Evolutionary conservation across 139 green algal genomes (phyloP).

Genomic region (Spirogloea muscicola): DNA sequence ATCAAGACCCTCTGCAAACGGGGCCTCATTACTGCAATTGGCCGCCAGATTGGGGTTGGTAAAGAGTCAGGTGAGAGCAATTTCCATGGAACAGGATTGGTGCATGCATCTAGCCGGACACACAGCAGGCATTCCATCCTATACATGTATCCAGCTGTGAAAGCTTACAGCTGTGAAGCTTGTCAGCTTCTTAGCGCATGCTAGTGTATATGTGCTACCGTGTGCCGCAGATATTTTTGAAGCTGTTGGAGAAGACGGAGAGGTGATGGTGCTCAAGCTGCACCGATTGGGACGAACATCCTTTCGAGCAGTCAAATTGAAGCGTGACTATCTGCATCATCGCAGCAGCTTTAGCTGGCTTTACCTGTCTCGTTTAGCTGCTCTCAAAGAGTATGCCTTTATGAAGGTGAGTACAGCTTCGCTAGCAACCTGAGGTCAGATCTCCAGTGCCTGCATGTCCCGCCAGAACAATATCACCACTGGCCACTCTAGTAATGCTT

Average conservation of each 20-base stretch:
- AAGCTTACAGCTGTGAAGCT: background rate
- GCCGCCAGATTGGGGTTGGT: slow-evolving; percentile 90
- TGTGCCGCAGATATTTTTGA: slow-evolving; percentile 55
- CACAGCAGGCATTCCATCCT: background rate
- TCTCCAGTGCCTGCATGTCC: too few relatives aligned
- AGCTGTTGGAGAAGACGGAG: slow-evolving; percentile 67
- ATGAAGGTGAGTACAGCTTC: slow-evolving; percentile 66
- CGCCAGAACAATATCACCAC: too few relatives aligned
- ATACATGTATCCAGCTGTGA: background rate
- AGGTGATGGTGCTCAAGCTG: slow-evolving; percentile 88
- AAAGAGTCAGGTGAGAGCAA: slow-evolving; percentile 85
- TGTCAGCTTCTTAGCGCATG: background rate
- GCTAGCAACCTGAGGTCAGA: background rate
- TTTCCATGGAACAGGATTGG: too few relatives aligned
- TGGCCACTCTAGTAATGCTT: too few relatives aligned
- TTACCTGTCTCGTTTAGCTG: slow-evolving; percentile 88
- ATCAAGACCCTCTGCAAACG: slow-evolving; percentile 77
- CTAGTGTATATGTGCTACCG: too few relatives aligned
- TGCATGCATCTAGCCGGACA: background rate
- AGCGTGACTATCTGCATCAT: slow-evolving; percentile 91
- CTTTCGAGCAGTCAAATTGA: slow-evolving; percentile 93
- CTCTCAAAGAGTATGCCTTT: slow-evolving; percentile 94
- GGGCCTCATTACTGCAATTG: slow-evolving; percentile 77
- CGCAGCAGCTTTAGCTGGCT: slow-evolving; percentile 74
- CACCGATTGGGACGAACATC: slow-evolving; percentile 94